Percentiles rank a stretch among this genome's conserved stretches.
Evolutionary conservation across 1,139 yeast species (phyloP).

Genomic region (Blastobotrys ciferrii): DNA sequence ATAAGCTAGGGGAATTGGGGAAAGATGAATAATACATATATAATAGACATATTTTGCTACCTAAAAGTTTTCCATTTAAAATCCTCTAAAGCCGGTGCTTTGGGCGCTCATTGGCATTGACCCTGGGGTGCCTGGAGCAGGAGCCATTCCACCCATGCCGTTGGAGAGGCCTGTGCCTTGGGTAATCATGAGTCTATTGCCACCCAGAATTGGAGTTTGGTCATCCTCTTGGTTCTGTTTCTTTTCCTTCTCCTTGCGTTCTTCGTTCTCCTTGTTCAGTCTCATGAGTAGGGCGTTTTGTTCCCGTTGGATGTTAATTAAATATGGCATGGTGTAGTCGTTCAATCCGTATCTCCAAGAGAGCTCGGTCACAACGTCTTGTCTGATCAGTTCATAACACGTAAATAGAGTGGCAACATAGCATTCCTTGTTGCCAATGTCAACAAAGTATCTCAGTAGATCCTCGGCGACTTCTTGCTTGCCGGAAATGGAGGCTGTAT

Average conservation of each 20-base stretch:
- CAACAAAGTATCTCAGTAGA: conserved; percentile 85
- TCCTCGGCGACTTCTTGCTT: conserved; percentile 85
- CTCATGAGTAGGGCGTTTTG: conserved; percentile 66
- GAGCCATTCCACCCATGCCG: no score
- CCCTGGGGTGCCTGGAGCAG: no score
- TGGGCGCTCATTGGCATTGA: conserved; percentile 1
- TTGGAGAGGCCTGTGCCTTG: conserved; percentile 32
- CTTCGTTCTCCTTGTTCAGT: conserved; percentile 67
- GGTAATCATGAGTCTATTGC: conserved; percentile 35
- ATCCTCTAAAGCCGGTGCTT: conserved; percentile 3
- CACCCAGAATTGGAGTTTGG: conserved; percentile 40
- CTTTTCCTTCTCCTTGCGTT: conserved; percentile 61
- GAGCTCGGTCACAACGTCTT: conserved; percentile 83
- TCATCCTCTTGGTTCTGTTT: conserved; percentile 50
- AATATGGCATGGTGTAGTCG: conserved; percentile 85
- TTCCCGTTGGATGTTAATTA: conserved; percentile 74
- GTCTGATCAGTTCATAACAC: conserved; percentile 75
- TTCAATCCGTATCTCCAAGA: conserved; percentile 87
- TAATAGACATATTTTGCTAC: not conserved
- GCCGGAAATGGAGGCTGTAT: conserved; percentile 83
- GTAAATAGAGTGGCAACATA: conserved; percentile 86
- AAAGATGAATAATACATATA: not conserved
- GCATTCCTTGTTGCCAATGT: conserved; percentile 95
- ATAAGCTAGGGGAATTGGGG: no score
- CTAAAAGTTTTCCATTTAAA: not conserved